Evolutionary conservation across 306 rosid species (phyloP), one percentile per base, ranked within the genome.

Genomic region (Castanea sativa): DNA sequence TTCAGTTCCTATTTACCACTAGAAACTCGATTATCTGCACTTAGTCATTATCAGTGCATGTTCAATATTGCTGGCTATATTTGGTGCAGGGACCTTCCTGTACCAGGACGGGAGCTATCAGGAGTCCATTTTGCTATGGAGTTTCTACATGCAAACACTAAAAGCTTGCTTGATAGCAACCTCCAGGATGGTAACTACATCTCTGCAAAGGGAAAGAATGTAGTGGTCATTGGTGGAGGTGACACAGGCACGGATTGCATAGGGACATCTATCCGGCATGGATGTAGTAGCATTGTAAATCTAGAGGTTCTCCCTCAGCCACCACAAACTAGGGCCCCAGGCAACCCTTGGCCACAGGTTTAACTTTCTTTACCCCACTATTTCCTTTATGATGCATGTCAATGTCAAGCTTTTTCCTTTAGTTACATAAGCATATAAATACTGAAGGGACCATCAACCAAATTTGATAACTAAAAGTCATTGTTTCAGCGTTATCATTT

Each of bases 191-290:
- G 94, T 20, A 87, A 91, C 72, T 96, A 89, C 83, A 96, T 96
- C 73, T 96, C 99, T 76, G 98, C 99, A 18, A 90, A 96, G 86
- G 98, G 94, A 41, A 96, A 93, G 87, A 96, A 91, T 69, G 91
- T 96, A 58, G 97, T 96, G 29, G 97, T 96, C 79, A 93, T 96
- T 70, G 99, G 99, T 65, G 99, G 99, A 11, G 99, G 99, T 79
- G 99, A 96, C 90, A 96, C 99, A 10, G 99, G 99, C 71, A 96
- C 99, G 15, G 99, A 96, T 87, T 96, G 99, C 92, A 90, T 96
- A 1, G 99, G 98, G 52, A 96, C 99, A 67, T 96, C 99, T 35
- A 80, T 96, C 55, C 90, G 99, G 15, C 99, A 96, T 84, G 99
- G 99, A 63, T 96, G 99, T 85, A 89, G 78, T 51, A 68, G 80